Conservation (phyloP, 1,139 yeast genomes). For the Hyphopichia buzzinii region DNA sequence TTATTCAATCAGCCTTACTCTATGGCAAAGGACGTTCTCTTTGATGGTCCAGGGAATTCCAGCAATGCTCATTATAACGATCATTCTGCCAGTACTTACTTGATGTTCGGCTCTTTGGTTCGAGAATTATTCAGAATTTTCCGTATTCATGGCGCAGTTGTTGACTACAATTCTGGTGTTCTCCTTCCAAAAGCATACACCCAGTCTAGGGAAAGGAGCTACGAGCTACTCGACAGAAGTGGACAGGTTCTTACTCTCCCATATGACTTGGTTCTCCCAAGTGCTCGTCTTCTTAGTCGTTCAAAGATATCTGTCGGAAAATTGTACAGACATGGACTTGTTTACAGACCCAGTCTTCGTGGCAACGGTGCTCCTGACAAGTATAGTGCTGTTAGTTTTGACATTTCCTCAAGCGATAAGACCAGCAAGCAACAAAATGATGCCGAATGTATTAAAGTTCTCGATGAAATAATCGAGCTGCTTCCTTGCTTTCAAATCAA, state of each 20-base stretch:
- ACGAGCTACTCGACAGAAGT: constrained; percentile 77
- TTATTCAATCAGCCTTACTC: constrained; percentile 81
- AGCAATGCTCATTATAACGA: constrained; percentile 20
- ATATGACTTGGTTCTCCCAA: constrained; percentile 83
- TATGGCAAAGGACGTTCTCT: constrained; percentile 77
- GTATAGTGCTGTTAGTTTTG: constrained; percentile 83
- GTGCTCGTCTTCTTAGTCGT: constrained; percentile 79
- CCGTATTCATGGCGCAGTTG: constrained; percentile 82
- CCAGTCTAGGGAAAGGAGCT: constrained; percentile 63
- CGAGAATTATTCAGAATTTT: constrained; percentile 61
- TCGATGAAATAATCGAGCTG: constrained; percentile 65
- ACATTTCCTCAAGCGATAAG: constrained; percentile 59
- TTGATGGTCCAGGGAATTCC: constrained; percentile 48
- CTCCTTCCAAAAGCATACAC: constrained; percentile 81
- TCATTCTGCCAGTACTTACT: constrained; percentile 32
- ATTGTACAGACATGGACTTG: constrained; percentile 73
- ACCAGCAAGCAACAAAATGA: constrained; percentile 54
- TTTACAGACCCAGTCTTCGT: constrained; percentile 62
- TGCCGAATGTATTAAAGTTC: constrained; percentile 81
- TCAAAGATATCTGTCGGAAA: constrained; percentile 55
- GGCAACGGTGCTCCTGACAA: constrained; percentile 70
- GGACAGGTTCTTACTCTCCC: constrained; percentile 89
- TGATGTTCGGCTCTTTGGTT: constrained; percentile 50
- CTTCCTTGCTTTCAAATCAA: constrained; percentile 61
- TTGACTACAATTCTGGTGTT: constrained; percentile 50